These are phyloP conservation scores for Sphagnum fallax DNA, from an alignment of 228 moss, liverwort and hornwort species.

Conservation along the genomic window DNA sequence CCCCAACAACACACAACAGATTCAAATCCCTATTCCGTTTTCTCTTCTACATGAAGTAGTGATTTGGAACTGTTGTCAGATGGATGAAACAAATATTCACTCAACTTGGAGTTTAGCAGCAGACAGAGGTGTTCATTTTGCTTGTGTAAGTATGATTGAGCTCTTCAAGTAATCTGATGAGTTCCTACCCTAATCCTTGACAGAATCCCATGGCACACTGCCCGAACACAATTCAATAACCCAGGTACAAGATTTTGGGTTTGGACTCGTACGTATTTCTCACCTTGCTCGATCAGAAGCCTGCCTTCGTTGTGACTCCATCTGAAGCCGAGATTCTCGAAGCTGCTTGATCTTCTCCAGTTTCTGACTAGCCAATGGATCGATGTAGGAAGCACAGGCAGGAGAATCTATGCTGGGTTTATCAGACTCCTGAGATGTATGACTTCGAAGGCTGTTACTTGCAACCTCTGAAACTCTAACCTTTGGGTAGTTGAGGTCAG, in stretches of 20 bases:
- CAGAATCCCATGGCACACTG: neutral
- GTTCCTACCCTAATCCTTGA: neutral
- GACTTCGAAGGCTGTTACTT: no score
- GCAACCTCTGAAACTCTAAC: no score
- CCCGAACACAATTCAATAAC: neutral
- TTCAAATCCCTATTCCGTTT: neutral
- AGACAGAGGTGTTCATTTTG: no score
- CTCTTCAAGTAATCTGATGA: neutral
- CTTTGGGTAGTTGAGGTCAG: neutral
- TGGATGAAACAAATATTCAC: neutral
- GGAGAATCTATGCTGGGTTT: conserved; percentile 16
- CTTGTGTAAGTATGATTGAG: no score
- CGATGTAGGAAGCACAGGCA: conserved; percentile 28
- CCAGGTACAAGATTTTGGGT: neutral
- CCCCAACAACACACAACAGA: no score
- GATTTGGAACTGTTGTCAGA: neutral
- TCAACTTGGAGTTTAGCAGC: no score
- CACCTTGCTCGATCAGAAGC: conserved; percentile 82
- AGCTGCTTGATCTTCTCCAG: conserved; percentile 62
- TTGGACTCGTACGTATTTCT: conserved; percentile 2
- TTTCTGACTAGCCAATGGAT: conserved; percentile 59
- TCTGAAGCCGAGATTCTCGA: conserved; percentile 61
- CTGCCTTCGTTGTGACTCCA: conserved; percentile 67
- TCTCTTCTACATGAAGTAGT: neutral
- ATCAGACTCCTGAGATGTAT: conserved; percentile 6